Evolutionary conservation across 805 yeast species (phyloP), one percentile per base, ranked within the genome.

Genomic region (Wickerhamiella azyma): DNA sequence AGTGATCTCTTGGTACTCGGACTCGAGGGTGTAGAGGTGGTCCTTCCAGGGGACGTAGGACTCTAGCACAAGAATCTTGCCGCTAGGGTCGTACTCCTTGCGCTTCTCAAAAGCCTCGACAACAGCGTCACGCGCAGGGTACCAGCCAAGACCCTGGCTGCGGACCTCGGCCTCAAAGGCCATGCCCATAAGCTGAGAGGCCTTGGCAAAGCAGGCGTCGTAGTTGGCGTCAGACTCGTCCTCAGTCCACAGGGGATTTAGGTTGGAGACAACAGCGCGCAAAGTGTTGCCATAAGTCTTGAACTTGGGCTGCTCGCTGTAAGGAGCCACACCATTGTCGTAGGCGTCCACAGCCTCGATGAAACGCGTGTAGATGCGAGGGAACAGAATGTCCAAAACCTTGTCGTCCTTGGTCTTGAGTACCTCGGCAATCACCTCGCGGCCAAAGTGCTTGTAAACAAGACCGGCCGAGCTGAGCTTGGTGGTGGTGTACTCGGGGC

Each of bases 21-120:
- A 65, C 63, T 92, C 96, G 48, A 84, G 68, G 16, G 69, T 67
- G 61, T 76, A 85, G 41, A 89, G 68, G 61, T 92, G 97, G 59
- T 85, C 96, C 62, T 86, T 88, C 98, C 98, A 92, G 40, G 95
- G 94, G 45, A 85, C 82, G 60, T 81, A 85, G 50, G 74, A 72
- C n/a, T 74, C 77, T 50, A 92, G 70, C 3, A 83, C 71, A 9
- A 92, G 55, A 38, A 89, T 78, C 51, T 79, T 75, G 36, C 96
- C 96, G 19, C 81, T 71, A 46, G 64, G 51, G 57, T 85, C 85
- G 45, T 75, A 74, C 21, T 75, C 64, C 43, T 65, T 65, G 58
- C 96, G 74, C n/a, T 55, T 53, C 3, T 66, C 67, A 53, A 86
- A 74, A 0, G 95, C 89, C n/a, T 68, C 64, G 51, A 71, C 72